A percentile compares a stretch with the other conserved stretches of the same genome.
Conservation (phyloP, 208 protist genomes). For the Crithidia acanthocephali region DNA sequence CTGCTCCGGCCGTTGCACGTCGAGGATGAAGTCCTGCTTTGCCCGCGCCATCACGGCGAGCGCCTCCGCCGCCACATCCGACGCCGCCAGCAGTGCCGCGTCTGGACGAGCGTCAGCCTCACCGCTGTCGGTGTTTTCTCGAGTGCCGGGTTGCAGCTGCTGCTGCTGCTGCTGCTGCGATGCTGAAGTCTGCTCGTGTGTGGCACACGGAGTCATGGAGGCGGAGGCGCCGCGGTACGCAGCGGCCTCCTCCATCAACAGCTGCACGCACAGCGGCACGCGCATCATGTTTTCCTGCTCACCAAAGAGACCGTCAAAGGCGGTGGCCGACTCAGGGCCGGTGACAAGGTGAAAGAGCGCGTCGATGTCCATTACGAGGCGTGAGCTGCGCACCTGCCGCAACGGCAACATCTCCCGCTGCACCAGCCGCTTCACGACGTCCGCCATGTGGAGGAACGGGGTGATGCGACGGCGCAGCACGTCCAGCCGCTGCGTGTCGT, state of each 20-base stretch:
- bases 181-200: not conserved
- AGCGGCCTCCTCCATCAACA: conserved; percentile 46
- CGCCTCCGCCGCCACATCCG: conserved; percentile 52
- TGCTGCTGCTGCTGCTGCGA: not conserved
- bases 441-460: conserved; percentile 39
- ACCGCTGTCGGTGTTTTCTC: not conserved
- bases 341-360: conserved; percentile 63
- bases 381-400: conserved; percentile 25
- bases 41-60: conserved; percentile 60
- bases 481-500: conserved; percentile 52
- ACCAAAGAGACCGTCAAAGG: conserved; percentile 63
- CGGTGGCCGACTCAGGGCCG: conserved; percentile 23
- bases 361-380: conserved; percentile 75
- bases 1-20: conserved; percentile 67
- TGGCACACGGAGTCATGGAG: conserved; percentile 11
- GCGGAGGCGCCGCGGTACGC: conserved; percentile 21
- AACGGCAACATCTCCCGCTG: conserved; percentile 32
- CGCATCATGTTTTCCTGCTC: conserved; percentile 78
- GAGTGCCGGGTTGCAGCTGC: not conserved
- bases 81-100: conserved; percentile 27
- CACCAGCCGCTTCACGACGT: conserved; percentile 44
- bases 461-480: conserved; percentile 51
- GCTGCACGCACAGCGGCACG: conserved; percentile 58
- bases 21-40: conserved; percentile 61
- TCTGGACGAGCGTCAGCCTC: not conserved